Base-by-base conservation (phyloP, 306 rosid species). In the Acacia confusa region DNA sequence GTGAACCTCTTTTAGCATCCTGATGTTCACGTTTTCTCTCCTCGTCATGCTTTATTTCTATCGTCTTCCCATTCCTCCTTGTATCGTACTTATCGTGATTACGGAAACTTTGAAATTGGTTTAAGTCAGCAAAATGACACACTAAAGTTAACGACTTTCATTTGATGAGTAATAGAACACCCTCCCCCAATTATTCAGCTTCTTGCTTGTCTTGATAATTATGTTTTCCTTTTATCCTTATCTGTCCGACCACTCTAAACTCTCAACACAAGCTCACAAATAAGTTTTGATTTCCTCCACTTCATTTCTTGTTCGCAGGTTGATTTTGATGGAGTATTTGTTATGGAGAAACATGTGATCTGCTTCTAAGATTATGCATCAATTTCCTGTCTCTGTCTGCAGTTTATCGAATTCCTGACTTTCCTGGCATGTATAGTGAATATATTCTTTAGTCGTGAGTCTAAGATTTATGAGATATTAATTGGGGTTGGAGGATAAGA, bases 1-100 rank as follows among this genome's bases (percentile, higher is more conserved):
- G 89, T 88, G 81, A 95, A 89, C 91, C 76, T 67, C 86, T 1
- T 91, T 92, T 77, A 87, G 68, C 81, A 36, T 88, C 67, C 82
- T 85, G 17, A 81, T 87, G 48, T 53, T 84, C 77, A 43, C 89
- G 38, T 87, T 90, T 41, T 82, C 88, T 52, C 75, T 92, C 41
- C 15, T 85, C 70, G 79, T 90, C 78, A 38, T 83, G 66, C 67
- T 90, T 9, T 47, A 15, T 47, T 47, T 15, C 53, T 14, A 14
- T 15, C 53, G 20, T 47, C 53, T 47, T 19, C 22, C 57, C 8
- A 6, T 50, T 19, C 19, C 57, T 17, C 57, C n/a, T 1, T 50
- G 57, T 17, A 50, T 50, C 55, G 55, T 19, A 48, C 55, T 52
- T 19, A 20, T 52, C 20, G 24, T 19, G 60, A 52, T 52, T 7